Evolutionary conservation across 2,329 filamentous ascomycete species (phyloP).

Genomic region (Chrysoporthe austroafricana): DNA sequence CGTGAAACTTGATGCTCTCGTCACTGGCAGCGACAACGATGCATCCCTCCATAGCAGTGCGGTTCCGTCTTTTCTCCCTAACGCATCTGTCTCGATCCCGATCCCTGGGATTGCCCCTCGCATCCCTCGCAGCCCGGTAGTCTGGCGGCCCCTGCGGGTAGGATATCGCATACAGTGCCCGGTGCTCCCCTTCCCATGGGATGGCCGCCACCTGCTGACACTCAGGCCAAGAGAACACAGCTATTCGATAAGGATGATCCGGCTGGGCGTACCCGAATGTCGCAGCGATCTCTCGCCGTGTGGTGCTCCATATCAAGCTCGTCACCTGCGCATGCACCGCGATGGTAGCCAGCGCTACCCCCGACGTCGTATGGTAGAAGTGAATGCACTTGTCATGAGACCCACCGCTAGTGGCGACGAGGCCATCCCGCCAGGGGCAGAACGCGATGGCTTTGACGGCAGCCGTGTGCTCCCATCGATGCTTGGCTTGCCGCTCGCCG

Average conservation of each 20-base stretch:
- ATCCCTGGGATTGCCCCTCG: constrained; percentile 47
- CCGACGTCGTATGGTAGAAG: constrained; percentile 88
- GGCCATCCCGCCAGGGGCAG: constrained; percentile 86
- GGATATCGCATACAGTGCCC: constrained; percentile 84
- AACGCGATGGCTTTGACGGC: constrained; percentile 97
- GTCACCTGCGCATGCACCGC: constrained; percentile 93
- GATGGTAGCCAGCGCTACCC: constrained; percentile 84
- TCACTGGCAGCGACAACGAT: constrained; percentile 92
- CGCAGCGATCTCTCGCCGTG: constrained; percentile 82
- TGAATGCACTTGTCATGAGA: constrained; percentile 95
- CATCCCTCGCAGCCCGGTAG: constrained; percentile 39
- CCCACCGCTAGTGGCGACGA: constrained; percentile 89
- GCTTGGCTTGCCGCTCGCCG: constrained; percentile 61
- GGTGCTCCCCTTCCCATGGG: constrained; percentile 78
- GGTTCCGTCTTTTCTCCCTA: constrained; percentile 50
- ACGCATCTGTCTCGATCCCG: constrained; percentile 2
- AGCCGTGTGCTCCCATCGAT: constrained; percentile 79
- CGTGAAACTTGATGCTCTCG: constrained; percentile 91
- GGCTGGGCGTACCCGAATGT: constrained; percentile 94
- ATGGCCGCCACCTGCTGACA: constrained; percentile 85
- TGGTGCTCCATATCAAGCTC: constrained; percentile 86
- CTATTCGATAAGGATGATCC: constrained; percentile 85
- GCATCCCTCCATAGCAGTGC: constrained; percentile 73
- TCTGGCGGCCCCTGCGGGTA: constrained; percentile 63
- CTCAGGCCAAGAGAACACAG: constrained; percentile 92